phyloP scores from a whole-genome alignment of 2,329 filamentous ascomycete species.

The Ophiosphaerella narmari region DNA sequence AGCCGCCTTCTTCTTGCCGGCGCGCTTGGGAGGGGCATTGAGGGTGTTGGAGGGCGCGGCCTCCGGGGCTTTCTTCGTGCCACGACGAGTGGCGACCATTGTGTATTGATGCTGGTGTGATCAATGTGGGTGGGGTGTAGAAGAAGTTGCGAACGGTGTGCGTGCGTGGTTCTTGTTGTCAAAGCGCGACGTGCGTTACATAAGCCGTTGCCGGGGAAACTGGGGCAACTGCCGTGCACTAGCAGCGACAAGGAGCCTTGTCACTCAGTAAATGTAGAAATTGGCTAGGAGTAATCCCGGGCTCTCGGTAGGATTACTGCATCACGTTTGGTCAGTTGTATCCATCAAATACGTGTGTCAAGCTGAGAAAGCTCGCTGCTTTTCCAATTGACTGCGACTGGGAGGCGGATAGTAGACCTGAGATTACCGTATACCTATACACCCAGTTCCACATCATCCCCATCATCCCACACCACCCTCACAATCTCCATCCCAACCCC shows the following conservation, averaged over 20 bases:
- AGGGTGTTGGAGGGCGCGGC: conserved; percentile 29
- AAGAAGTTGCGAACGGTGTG: conserved; percentile 14
- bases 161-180: conserved; percentile 31
- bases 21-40: conserved; percentile 39
- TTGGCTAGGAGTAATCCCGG: too few relatives aligned
- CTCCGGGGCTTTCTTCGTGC: conserved; percentile 31
- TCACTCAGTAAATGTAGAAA: too few relatives aligned
- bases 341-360: too few relatives aligned
- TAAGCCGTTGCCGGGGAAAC: conserved; percentile 23
- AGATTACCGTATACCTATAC: too few relatives aligned
- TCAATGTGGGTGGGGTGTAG: conserved; percentile 12
- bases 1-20: conserved; percentile 30
- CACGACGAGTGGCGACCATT: conserved; percentile 42
- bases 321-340: too few relatives aligned
- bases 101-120: conserved; percentile 19
- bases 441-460: neutral
- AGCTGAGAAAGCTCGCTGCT: too few relatives aligned
- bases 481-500: conserved; percentile 44
- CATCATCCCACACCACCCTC: conserved; percentile 13
- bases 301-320: too few relatives aligned
- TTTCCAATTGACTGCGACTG: too few relatives aligned
- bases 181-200: conserved; percentile 20
- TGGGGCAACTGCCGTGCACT: too few relatives aligned
- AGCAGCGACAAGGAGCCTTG: too few relatives aligned
- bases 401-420: too few relatives aligned